Evolutionary conservation across 345 rosid species (phyloP), one percentile per base, ranked within the genome.

Genomic region (Gossypium ekmanianum): DNA sequence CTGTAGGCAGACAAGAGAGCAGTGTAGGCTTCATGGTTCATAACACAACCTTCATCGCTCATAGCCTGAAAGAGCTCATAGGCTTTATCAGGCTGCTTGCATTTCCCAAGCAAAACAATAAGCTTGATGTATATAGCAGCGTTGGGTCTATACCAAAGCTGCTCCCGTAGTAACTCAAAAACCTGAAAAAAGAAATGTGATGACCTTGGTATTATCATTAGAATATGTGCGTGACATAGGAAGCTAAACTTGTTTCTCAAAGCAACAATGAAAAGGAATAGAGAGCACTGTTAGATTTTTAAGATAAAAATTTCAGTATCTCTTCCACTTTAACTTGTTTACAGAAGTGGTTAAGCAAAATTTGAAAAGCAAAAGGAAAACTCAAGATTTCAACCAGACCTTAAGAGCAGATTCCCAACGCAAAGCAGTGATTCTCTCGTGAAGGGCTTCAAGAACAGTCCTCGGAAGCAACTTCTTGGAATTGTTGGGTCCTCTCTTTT

Each of bases 341-440:
- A 34, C 41, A 34, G 41, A 34, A 34, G 41, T 34, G 7, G 41
- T 34, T 34, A 34, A 34, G 41, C 41, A 34, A 5, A 34, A 34
- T 34, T 34, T 8, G 48, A 71, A 29, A 34, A 34, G 29, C 22
- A 59, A 26, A 3, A 24, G 24, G 9, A 59, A 59, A 39, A 13
- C 54, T 51, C n/a, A 39, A 18, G 41, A 43, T 63, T 50, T 51
- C 20, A 29, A 71, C 4, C 9, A n/a, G 0, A 87, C 98, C 92
- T 86, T 87, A 71, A 94, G 97, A 78, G 97, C 94, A 68, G 98
- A 94, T 70, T 89, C 91, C 98, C 98, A 94, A 0, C 94, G 92
- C 75, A 89, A 80, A 74, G 97, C 97, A 9, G 93, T 88, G 59
- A 92, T 88, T 68, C 97, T 76, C 51, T 94, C 98, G 65, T 88